Conservation (phyloP, 352 stramenopile species). For the Blastocystis sp. region DNA sequence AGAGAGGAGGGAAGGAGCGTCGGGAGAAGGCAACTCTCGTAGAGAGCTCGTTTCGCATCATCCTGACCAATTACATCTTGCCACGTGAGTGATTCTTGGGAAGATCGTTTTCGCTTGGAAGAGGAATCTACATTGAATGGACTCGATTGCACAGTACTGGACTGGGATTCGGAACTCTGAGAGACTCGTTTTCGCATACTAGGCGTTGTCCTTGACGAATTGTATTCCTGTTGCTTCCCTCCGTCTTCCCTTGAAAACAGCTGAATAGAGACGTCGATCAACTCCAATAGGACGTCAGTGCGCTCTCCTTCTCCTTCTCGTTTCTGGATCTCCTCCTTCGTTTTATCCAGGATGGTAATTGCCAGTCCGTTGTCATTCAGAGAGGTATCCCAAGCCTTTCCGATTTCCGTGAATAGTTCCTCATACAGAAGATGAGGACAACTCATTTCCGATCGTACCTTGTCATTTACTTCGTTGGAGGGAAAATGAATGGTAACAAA, state of each 20-base stretch:
- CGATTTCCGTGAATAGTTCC: slow-evolving; percentile 7
- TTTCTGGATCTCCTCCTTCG: neutral
- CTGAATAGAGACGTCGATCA: slow-evolving; percentile 23
- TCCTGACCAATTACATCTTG: slow-evolving; percentile 50
- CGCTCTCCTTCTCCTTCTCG: neutral
- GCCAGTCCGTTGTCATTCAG: neutral
- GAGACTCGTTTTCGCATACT: neutral
- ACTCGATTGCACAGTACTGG: neutral
- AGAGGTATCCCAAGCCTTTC: slow-evolving; percentile 18
- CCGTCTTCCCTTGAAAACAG: neutral
- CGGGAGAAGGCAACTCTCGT: slow-evolving; percentile 37
- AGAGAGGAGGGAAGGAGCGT: slow-evolving; percentile 21
- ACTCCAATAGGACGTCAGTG: neutral
- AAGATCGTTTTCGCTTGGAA: neutral
- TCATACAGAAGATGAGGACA: neutral
- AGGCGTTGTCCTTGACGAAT: too few relatives aligned
- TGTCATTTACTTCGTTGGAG: neutral
- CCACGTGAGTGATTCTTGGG: neutral
- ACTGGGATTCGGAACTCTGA: neutral
- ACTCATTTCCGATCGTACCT: neutral
- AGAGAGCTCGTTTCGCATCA: slow-evolving; percentile 35
- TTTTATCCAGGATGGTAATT: neutral
- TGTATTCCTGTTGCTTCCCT: neutral
- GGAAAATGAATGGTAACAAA: slow-evolving; percentile 44
- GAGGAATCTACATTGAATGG: neutral